Evolutionary conservation across 169 alveolate genomes (phyloP).

Genomic region (Nephromyces sp.): DNA sequence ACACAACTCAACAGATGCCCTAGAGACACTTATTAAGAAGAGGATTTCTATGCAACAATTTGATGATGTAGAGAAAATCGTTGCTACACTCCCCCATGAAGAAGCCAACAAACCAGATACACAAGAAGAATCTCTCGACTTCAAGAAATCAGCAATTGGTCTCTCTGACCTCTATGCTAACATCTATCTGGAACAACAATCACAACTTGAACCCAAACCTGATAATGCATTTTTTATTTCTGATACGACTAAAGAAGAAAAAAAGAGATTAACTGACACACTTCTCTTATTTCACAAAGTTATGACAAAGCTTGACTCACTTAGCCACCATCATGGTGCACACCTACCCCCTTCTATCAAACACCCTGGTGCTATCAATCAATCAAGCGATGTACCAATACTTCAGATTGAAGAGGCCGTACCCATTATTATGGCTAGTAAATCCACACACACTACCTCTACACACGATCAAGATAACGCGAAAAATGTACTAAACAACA

Average conservation of each 20-base stretch:
- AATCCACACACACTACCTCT: too few relatives aligned
- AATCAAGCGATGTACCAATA: not conserved
- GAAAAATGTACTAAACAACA: not conserved
- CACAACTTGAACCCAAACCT: not conserved
- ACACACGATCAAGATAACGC: not conserved
- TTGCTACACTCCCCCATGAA: not conserved
- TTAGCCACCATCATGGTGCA: not conserved
- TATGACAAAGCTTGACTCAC: slow-evolving; percentile 12
- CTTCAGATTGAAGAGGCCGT: slow-evolving; percentile 9
- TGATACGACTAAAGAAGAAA: too few relatives aligned
- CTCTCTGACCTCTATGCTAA: slow-evolving; percentile 22
- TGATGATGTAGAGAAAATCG: slow-evolving; percentile 7
- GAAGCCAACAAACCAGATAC: not conserved
- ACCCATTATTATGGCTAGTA: slow-evolving; percentile 1
- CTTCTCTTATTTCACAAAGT: slow-evolving; percentile 6
- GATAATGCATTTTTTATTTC: too few relatives aligned
- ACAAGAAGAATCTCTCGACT: slow-evolving; percentile 1
- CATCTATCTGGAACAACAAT: slow-evolving; percentile 10
- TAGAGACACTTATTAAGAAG: not conserved
- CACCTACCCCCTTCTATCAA: not conserved
- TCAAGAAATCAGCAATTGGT: slow-evolving; percentile 8
- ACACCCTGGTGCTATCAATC: not conserved
- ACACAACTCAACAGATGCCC: too few relatives aligned
- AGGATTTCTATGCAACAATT: not conserved
- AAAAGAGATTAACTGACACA: not conserved